Base-by-base conservation (phyloP, 306 rosid species). In the Inga oerstediana region DNA sequence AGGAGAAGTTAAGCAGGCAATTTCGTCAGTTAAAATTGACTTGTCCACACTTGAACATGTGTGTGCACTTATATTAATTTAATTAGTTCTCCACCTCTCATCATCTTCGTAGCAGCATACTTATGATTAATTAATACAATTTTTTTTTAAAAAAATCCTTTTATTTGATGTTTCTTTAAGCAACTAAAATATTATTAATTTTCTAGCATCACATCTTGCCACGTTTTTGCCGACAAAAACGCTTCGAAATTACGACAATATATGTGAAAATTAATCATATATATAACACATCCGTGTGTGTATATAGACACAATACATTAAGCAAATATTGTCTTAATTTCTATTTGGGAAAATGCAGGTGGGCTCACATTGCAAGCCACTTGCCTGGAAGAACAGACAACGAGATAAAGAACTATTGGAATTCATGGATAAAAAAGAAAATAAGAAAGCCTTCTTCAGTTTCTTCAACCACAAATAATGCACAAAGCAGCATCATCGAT, bases 341-440 rank as follows among this genome's bases (percentile, higher is more conserved):
- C 19, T 13, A 54, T 54, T 49, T 49, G n/a, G 83, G 75, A 13
- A 72, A 62, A 59, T 82, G 85, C 86, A 96, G 99, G 87, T 96
- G 99, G 99, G 99, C 99, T 79, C 99, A 96, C 61, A 96, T 96
- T 76, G 99, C 99, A 68, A 96, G 98, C 80, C 98, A 96, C 88
- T 86, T 96, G 46, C 99, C 99, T 0, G 99, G 99, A 70, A 89
- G 99, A 90, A 96, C 99, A 13, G 99, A 96, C 83, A 96, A 96
- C 7, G 99, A 96, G 86, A 96, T 96, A 79, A 96, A 96, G 84
- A 96, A 96, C 86, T 96, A 96, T 41, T 96, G 99, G 99, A 96
- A 96, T 59, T 96, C 99, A 46, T 96, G 99, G 99, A 96, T 96
- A 76, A 96, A 93, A 72, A 96, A 96, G 89, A 96, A 96, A 90